phyloP scores from a whole-genome alignment of 768 basidiomycete species.

The Rhodotorula graminis region DNA sequence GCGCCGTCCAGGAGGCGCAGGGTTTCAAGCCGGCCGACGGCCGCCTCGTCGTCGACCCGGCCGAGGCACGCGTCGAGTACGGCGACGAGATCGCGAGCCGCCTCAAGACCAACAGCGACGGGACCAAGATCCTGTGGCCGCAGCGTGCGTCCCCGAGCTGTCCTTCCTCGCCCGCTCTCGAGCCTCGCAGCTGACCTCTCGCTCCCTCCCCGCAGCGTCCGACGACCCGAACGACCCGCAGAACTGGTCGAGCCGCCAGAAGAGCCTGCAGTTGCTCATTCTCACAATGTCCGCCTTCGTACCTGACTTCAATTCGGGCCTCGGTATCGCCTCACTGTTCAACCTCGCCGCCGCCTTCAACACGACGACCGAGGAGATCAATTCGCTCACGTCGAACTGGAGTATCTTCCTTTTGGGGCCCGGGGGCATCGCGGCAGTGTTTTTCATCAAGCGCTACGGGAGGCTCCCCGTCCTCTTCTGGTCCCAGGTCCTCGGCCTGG shows the following conservation, averaged over 20 bases:
- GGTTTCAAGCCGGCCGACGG: slow-evolving; percentile 31
- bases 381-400: slow-evolving; percentile 56
- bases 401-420: slow-evolving; percentile 51
- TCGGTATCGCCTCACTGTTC: slow-evolving; percentile 62
- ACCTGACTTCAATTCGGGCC: slow-evolving; percentile 64
- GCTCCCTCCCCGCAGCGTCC: slow-evolving; percentile 48
- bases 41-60: slow-evolving; percentile 38
- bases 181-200: not conserved
- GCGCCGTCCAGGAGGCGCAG: slow-evolving; percentile 17
- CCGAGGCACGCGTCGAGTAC: slow-evolving; percentile 61
- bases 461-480: slow-evolving; percentile 67
- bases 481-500: slow-evolving; percentile 62
- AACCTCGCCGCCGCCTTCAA: slow-evolving; percentile 57
- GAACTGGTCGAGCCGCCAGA: slow-evolving; percentile 46
- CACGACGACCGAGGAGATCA: slow-evolving; percentile 58
- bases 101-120: slow-evolving; percentile 59
- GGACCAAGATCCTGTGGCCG: slow-evolving; percentile 63
- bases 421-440: slow-evolving; percentile 62
- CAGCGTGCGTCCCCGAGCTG: slow-evolving; percentile 47
- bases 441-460: slow-evolving; percentile 61
- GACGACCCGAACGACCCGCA: slow-evolving; percentile 63
- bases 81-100: slow-evolving; percentile 56
- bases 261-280: slow-evolving; percentile 53
- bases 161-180: not conserved
- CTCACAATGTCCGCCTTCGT: slow-evolving; percentile 61